Evolutionary conservation across 352 stramenopile genomes (phyloP).

Genomic region (Phytopythium ostracodes): DNA sequence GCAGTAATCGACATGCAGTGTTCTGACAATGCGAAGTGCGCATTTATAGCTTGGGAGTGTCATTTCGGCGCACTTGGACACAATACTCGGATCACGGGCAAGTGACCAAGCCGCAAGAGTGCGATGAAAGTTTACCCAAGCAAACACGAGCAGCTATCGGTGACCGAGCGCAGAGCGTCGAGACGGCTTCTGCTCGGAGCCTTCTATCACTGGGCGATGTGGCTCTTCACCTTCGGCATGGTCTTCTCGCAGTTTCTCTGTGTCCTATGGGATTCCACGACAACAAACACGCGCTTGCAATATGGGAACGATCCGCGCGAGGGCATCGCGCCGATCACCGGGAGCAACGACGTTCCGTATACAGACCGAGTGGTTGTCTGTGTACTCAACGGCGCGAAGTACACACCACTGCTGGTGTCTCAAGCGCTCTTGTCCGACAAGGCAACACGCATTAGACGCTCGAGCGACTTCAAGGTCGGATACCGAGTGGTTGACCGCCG

Average conservation of each 20-base stretch:
- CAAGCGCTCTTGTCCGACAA: constrained; percentile 7
- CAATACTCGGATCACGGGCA: neutral
- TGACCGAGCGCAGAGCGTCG: neutral
- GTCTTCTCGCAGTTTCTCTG: constrained; percentile 27
- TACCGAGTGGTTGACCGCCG: constrained; percentile 20
- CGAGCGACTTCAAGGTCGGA: constrained; percentile 14
- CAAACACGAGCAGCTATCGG: neutral
- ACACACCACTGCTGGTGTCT: constrained; percentile 28
- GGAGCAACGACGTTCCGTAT: constrained; percentile 43
- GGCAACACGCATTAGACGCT: neutral
- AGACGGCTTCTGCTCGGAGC: neutral
- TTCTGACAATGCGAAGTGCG: no score
- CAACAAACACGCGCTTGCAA: neutral
- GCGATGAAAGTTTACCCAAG: neutral
- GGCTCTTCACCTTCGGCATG: constrained; percentile 19
- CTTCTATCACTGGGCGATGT: constrained; percentile 27
- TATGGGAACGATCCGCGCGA: constrained; percentile 12
- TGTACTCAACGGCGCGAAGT: constrained; percentile 16
- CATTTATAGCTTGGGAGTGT: no score
- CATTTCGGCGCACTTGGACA: no score
- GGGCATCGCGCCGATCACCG: constrained; percentile 17
- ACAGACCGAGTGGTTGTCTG: constrained; percentile 36
- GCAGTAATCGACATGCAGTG: no score
- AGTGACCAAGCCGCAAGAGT: neutral
- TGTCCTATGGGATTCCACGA: constrained; percentile 19